These are phyloP conservation scores for Ophiostoma perfectum DNA, from an alignment of 2,329 filamentous ascomycete genomes.

Conservation along the genomic window DNA sequence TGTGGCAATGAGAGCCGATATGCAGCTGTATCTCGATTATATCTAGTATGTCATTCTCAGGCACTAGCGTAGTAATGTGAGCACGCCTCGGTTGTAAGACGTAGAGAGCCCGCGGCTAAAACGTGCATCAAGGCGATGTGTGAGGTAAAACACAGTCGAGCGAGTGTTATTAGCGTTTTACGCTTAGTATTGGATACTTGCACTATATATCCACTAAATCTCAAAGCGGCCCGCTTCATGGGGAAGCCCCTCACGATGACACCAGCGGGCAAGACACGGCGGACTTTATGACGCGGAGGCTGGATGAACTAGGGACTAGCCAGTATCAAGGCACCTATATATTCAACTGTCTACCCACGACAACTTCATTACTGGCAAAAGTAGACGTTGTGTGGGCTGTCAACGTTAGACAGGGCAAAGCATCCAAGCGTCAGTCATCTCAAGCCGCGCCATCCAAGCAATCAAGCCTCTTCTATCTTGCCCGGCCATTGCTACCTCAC, in stretches of 20 bases:
- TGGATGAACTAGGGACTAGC: no score
- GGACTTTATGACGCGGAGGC: background rate
- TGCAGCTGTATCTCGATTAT: background rate
- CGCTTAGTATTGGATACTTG: background rate
- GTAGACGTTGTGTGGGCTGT: no score
- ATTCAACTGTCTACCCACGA: no score
- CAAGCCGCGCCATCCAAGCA: background rate
- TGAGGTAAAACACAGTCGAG: background rate
- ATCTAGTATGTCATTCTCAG: background rate
- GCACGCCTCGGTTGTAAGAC: slow-evolving; percentile 5
- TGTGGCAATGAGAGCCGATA: background rate
- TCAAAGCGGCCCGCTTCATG: background rate
- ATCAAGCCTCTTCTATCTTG: background rate
- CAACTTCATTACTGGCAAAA: no score
- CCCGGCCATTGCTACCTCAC: background rate
- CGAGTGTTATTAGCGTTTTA: background rate
- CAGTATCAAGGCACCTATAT: no score
- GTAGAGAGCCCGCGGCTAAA: slow-evolving; percentile 1
- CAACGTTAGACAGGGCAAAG: no score
- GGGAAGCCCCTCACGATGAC: slow-evolving; percentile 6
- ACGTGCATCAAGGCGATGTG: background rate
- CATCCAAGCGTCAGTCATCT: background rate
- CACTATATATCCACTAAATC: background rate
- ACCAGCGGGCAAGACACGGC: background rate
- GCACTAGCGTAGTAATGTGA: background rate